Conservation (phyloP, 1,139 yeast species). For the Scheffersomyces titani region DNA sequence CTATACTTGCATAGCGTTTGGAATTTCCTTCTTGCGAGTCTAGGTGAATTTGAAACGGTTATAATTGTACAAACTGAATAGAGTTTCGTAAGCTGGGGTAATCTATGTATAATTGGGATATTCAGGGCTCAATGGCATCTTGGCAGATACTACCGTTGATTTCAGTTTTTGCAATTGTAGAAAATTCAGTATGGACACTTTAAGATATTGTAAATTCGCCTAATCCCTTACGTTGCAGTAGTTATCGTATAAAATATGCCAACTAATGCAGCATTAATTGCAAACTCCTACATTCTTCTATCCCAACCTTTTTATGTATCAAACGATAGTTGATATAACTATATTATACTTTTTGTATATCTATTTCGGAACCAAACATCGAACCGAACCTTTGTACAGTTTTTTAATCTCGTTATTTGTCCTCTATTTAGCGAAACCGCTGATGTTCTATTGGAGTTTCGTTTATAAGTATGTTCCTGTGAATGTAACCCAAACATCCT, state of each 20-base stretch:
- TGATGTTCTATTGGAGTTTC: neutral
- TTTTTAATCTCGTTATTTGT: neutral
- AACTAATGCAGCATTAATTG: neutral
- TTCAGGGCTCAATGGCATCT: neutral
- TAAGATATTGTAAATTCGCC: neutral
- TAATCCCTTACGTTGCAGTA: no score
- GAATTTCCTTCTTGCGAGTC: neutral
- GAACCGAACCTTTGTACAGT: neutral
- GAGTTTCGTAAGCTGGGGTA: neutral
- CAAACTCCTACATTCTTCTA: neutral
- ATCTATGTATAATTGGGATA: neutral
- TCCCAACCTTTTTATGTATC: neutral
- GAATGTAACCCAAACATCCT: conserved; percentile 28
- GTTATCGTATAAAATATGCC: no score
- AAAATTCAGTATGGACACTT: neutral
- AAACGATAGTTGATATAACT: neutral
- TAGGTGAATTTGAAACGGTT: neutral
- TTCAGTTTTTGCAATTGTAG: no score
- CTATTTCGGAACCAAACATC: neutral
- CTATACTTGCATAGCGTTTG: neutral
- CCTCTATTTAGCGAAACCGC: neutral
- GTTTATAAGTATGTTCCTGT: neutral
- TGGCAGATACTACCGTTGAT: neutral
- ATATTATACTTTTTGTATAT: neutral
- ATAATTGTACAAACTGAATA: neutral